A percentile compares a stretch with the other conserved stretches of the same genome.
phyloP scores from a whole-genome alignment of 2,329 filamentous ascomycete species.

The Aspergillus fischeri region DNA sequence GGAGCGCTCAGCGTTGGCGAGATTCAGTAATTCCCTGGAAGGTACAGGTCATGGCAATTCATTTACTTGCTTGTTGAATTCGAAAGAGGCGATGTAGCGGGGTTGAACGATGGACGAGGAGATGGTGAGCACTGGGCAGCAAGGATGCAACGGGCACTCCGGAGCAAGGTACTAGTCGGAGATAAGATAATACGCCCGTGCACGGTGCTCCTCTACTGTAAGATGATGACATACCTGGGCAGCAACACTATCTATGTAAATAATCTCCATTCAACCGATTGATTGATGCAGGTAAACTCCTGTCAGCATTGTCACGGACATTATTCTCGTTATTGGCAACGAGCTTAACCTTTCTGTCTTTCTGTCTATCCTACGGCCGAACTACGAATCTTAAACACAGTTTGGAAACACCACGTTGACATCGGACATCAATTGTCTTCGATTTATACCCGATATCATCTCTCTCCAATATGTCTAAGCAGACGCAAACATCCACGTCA shows the following conservation, averaged over 20 bases:
- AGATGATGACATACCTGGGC: neutral
- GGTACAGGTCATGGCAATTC: conserved; percentile 16
- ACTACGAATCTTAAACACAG: neutral
- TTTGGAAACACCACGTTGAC: too few species aligned
- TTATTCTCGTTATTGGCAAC: too few species aligned
- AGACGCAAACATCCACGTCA: neutral
- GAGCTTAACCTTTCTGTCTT: too few species aligned
- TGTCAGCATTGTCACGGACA: too few species aligned
- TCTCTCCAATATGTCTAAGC: neutral
- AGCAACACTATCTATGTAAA: neutral
- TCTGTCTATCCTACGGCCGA: neutral
- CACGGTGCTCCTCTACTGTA: neutral
- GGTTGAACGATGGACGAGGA: neutral
- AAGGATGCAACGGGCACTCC: conserved; percentile 6
- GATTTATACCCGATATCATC: neutral
- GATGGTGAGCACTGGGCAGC: conserved; percentile 2
- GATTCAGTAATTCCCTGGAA: conserved; percentile 11
- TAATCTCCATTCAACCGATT: neutral
- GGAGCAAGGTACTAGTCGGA: conserved; percentile 18
- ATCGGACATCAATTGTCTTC: neutral
- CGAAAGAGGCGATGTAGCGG: conserved; percentile 1
- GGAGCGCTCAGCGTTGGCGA: conserved; percentile 19
- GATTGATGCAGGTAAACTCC: too few species aligned
- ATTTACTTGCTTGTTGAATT: neutral
- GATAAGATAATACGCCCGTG: conserved; percentile 29